Conservation (phyloP, 164 flowering plant genomes). For the Umbellularia californica region DNA sequence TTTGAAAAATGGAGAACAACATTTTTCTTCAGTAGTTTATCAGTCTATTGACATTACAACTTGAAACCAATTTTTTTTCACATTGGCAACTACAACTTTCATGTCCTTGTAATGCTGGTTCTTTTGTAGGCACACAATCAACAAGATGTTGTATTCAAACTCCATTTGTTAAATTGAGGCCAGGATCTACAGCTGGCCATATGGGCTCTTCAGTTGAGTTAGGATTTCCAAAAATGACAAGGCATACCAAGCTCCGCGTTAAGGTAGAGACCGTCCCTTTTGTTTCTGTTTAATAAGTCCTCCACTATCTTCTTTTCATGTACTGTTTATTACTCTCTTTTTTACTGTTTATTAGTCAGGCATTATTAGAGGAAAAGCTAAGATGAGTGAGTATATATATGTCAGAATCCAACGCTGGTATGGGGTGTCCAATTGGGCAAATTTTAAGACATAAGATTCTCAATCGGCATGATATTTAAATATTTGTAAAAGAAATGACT, state of each 20-base stretch:
- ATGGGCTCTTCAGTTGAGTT: conserved; percentile 8
- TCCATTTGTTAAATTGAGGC: conserved; percentile 7
- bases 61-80: no score
- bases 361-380: no score
- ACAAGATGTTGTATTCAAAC: conserved; percentile 4
- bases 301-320: not conserved
- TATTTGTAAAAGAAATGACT: no score
- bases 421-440: no score
- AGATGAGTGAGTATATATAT: no score
- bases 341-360: not conserved
- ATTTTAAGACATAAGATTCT: no score
- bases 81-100: no score
- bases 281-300: not conserved
- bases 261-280: conserved; percentile 5
- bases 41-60: no score
- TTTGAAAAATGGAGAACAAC: no score
- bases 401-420: no score
- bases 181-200: conserved; percentile 2
- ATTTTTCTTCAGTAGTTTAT: no score
- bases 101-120: not conserved
- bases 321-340: not conserved
- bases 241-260: conserved; percentile 6
- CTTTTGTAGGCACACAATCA: conserved; percentile 17
- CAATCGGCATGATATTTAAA: no score
- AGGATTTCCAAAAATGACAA: conserved; percentile 13